Base-by-base conservation (phyloP, 164 flowering plant genomes). In the Akebia trifoliata region DNA sequence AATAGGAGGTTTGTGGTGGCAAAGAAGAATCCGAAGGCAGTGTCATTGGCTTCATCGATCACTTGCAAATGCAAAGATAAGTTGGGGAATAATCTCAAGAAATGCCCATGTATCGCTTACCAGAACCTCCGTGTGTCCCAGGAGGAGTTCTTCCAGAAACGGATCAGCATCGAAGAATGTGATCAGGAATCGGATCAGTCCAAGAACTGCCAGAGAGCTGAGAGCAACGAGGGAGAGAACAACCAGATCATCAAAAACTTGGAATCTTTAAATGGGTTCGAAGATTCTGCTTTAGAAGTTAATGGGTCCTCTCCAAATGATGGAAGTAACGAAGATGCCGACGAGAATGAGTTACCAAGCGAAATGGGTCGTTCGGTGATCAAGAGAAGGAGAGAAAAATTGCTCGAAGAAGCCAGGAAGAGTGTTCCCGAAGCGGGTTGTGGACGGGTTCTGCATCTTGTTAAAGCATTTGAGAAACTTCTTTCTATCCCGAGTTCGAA, bases 1-100 rank as follows among this genome's bases (percentile, higher is more conserved):
- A 86, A 81, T 40, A 73, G 99, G 55, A 94, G 72, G 71, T 90
- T 90, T 38, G 76, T 87, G 22, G 74, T 90, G 26, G 90, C 91
- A 43, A 94, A 79, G 77, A 94, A 81, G 84, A 81, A 74, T 5
- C 61, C 71, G 34, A 69, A 64, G 17, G 26, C 28, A 11, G 64
- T 29, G 0, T 6, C 68, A 1, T 32, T 8, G 1, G 39, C 46
- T 1, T 26, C 36, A 1, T 38, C 43, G 21, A 20, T 49, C 17
- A 60, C 67, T 0, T 87, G 93, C 60, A 85, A 78, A 60, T 83
- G 84, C 55, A 67, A 69, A 37, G 79, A 73, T 17, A 79, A 67
- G 50, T 30, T 20, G 15, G 59, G 24, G 7, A 36, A 20, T 22
- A 61, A 62, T 35, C 31, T 38, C n/a, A 64, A 69, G 64, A 89